Conservation (phyloP, 331 rosid genomes). For the Saraca asoca region DNA sequence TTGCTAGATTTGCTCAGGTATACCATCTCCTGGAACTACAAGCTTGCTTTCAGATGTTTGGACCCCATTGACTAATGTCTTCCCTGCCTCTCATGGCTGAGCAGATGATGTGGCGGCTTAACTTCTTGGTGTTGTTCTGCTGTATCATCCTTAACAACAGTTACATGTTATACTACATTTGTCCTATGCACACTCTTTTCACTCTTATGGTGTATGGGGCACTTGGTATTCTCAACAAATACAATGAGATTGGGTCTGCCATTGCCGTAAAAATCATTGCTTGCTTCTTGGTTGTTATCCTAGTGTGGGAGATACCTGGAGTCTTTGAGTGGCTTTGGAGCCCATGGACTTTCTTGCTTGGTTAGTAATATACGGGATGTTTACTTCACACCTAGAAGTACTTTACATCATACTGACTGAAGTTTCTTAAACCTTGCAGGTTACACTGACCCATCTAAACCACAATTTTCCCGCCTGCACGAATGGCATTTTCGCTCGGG, state of each 20-base stretch:
- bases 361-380: slow-evolving; percentile 52
- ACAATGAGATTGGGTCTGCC: slow-evolving; percentile 78
- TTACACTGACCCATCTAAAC: slow-evolving; percentile 64
- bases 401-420: slow-evolving; percentile 39
- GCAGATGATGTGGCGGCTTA: slow-evolving; percentile 99
- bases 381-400: slow-evolving; percentile 26
- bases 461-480: slow-evolving; percentile 63
- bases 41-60: slow-evolving; percentile 29
- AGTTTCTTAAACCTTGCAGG: slow-evolving; percentile 48
- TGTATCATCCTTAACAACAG: slow-evolving; percentile 88
- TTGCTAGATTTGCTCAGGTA: slow-evolving; percentile 92
- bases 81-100: slow-evolving; percentile 37
- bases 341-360: slow-evolving; percentile 79
- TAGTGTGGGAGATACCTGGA: slow-evolving; percentile 95
- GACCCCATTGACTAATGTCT: slow-evolving; percentile 29
- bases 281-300: slow-evolving; percentile 79
- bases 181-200: slow-evolving; percentile 98
- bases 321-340: slow-evolving; percentile 87
- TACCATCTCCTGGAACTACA: slow-evolving; percentile 37
- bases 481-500: slow-evolving; percentile 99
- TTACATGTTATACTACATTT: slow-evolving; percentile 90
- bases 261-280: slow-evolving; percentile 63
- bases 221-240: slow-evolving; percentile 74
- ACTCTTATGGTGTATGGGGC: slow-evolving; percentile 93
- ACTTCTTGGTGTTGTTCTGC: slow-evolving; percentile 79